Conservation (phyloP, 73 alveolate species). For the Breviolum minutum region DNA sequence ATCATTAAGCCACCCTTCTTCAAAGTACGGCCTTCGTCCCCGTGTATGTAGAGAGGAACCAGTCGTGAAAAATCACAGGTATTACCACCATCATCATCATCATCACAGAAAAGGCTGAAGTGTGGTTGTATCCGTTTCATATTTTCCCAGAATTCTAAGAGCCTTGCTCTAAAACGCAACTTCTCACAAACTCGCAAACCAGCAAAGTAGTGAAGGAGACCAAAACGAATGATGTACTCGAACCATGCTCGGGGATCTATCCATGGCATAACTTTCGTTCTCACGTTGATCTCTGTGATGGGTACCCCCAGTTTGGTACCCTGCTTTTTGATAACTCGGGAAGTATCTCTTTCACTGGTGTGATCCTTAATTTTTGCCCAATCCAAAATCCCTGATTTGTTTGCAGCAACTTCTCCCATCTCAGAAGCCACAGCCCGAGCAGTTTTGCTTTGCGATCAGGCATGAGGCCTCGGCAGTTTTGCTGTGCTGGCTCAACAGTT, state of each 20-base stretch:
- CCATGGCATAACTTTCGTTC: background rate
- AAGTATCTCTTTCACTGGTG: background rate
- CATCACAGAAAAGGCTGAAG: background rate
- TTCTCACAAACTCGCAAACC: background rate
- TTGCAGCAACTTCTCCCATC: background rate
- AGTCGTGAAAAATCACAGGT: background rate
- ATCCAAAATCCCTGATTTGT: background rate
- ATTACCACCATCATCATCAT: background rate
- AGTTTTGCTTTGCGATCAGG: background rate
- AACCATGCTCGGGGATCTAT: constrained; percentile 23
- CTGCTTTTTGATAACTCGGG: background rate
- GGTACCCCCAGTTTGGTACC: background rate
- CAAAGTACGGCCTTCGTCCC: constrained; percentile 35
- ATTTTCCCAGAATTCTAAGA: background rate
- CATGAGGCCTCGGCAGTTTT: constrained; percentile 31
- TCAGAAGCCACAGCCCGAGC: constrained; percentile 33
- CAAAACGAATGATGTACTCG: background rate
- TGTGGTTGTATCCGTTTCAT: background rate
- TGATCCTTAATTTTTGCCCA: background rate
- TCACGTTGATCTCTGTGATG: background rate
- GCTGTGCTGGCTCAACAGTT: background rate
- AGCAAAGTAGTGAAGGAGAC: background rate
- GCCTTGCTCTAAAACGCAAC: background rate
- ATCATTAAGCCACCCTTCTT: background rate
- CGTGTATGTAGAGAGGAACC: background rate